phyloP scores from a whole-genome alignment of 2,329 filamentous ascomycete genomes.

The Didymella keratinophila region DNA sequence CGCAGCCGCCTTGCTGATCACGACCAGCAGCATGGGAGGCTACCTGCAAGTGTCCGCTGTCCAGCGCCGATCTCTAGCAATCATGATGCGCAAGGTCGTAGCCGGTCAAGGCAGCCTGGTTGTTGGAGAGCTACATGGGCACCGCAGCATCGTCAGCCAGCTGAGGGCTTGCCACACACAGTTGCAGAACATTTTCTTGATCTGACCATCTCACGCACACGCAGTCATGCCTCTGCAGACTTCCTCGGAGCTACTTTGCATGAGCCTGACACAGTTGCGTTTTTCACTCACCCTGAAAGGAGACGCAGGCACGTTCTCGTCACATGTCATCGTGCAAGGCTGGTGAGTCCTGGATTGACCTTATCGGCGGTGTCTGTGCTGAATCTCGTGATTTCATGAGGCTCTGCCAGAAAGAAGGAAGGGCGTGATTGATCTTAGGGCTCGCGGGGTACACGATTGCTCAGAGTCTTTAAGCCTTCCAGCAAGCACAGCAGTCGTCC shows the following conservation, averaged over 20 bases:
- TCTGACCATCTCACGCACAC: not conserved
- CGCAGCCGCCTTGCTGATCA: conserved; percentile 16
- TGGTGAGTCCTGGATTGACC: not conserved
- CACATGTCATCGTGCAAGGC: conserved; percentile 1
- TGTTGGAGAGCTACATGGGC: not conserved
- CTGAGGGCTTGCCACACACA: not conserved
- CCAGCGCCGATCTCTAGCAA: conserved; percentile 5
- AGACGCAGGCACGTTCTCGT: conserved; percentile 7
- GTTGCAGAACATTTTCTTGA: not conserved
- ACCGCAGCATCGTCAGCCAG: not conserved
- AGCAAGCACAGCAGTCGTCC: not conserved
- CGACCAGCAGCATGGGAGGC: conserved; percentile 3
- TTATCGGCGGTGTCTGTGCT: not conserved
- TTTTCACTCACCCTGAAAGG: not conserved
- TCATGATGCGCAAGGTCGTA: conserved; percentile 6
- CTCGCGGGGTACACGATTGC: not conserved
- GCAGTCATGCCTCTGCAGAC: not conserved
- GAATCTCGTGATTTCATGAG: not conserved
- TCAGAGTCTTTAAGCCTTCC: not conserved
- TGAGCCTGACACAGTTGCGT: conserved; percentile 1
- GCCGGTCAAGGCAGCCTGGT: not conserved
- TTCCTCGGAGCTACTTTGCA: conserved; percentile 7
- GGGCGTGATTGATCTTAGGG: not conserved
- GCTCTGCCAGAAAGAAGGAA: not conserved
- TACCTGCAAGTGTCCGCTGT: conserved; percentile 12